A percentile compares a stretch with the other conserved stretches of the same genome.
phyloP scores from a whole-genome alignment of 345 rosid species.

The Salix koriyanagi region DNA sequence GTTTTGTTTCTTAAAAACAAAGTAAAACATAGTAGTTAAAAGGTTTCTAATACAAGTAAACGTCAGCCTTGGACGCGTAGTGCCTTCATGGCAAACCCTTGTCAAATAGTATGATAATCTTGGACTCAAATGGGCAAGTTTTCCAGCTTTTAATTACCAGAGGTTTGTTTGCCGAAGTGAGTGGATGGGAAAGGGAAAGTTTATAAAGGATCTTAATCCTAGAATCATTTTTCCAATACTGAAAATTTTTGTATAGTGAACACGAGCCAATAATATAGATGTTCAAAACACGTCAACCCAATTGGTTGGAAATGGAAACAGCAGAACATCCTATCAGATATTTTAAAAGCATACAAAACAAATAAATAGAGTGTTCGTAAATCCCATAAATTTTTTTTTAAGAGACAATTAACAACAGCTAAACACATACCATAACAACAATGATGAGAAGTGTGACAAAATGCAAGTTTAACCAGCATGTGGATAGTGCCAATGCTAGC shows the following conservation, averaged over 20 bases:
- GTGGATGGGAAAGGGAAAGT: not conserved
- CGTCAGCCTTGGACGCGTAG: not conserved
- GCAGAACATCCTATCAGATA: not conserved
- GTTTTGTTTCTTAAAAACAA: not conserved
- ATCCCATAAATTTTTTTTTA: not conserved
- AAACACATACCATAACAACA: not conserved
- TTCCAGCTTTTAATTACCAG: not conserved
- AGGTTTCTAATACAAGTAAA: not conserved
- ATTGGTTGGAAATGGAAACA: not conserved
- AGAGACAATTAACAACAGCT: not conserved
- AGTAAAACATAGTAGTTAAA: not conserved
- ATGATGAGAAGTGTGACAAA: not conserved
- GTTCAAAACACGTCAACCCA: not conserved
- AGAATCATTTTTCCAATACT: not conserved
- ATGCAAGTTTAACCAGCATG: not conserved
- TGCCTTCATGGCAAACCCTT: not conserved
- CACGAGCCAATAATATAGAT: not conserved
- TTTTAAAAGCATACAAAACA: not conserved
- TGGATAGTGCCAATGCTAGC: not conserved
- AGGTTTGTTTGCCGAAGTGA: not conserved
- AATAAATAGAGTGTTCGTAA: not conserved
- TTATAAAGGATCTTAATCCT: not conserved
- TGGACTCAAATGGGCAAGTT: not conserved
- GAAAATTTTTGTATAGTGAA: not conserved
- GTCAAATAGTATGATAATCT: not conserved